Evolutionary conservation across 805 yeast genomes (phyloP), one percentile per base, ranked within the genome.

Genomic region (Candida mattraensis): DNA sequence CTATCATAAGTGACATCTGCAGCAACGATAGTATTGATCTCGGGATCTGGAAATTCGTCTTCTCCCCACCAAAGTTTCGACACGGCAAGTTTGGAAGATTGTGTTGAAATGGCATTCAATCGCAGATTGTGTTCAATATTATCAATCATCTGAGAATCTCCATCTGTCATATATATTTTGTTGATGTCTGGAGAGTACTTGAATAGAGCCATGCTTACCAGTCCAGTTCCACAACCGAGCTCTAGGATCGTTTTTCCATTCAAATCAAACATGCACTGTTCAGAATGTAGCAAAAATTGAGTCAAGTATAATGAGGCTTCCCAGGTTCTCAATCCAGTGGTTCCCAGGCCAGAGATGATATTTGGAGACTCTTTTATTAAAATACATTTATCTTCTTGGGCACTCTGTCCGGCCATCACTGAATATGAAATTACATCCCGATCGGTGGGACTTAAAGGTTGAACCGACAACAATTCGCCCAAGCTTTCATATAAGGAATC

Each of bases 321-420:
- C 98, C 97, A 89, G 0, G 97, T 91, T 25, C 97, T 66, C 36
- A 78, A 61, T 0, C 97, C 97, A 0, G 97, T 91, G 1, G 95
- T 82, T 5, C 94, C 95, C n/a, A 63, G 54, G 1, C 86, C 87
- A 23, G 85, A 74, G 10, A 84, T 74, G 34, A 83, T 43, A 35
- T 70, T 66, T 0, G 89, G 91, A 0, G 76, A 69, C 50, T 84
- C 93, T 39, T 60, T 61, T 3, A 83, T 72, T 5, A 48, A 46
- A 2, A 72, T 53, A 0, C 27, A 9, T 12, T 32, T 22, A 15
- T 51, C 51, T 2, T 33, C 15, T 10, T 28, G 17, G 3, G 4
- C 18, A 18, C 32, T 23, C 4, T 12, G 18, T n/a, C n/a, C n/a
- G 43, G 48, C 49, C 38, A 30, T 31, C 11, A 70, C 41, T 8